phyloP scores from a whole-genome alignment of 768 basidiomycete species.

The Lactarius hengduanensis region DNA sequence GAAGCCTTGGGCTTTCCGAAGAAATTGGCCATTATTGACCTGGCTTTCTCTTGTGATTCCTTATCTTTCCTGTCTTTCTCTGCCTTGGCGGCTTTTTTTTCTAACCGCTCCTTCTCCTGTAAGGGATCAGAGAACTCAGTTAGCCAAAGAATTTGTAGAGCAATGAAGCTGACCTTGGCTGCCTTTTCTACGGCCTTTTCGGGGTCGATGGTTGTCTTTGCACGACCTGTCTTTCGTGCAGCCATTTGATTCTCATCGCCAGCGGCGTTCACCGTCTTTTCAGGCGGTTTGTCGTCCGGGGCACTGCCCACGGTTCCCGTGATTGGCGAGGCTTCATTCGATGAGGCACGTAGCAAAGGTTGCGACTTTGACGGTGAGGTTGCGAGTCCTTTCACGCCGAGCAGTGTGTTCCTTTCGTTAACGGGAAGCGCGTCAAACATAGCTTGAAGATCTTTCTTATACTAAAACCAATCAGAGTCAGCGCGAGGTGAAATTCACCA shows the following conservation, averaged over 20 bases:
- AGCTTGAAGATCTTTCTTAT: slow-evolving; percentile 52
- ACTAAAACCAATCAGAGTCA: slow-evolving; percentile 41
- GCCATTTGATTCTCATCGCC: slow-evolving; percentile 39
- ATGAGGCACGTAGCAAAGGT: slow-evolving; percentile 15
- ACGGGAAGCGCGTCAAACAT: slow-evolving; percentile 59
- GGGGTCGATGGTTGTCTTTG: slow-evolving; percentile 54
- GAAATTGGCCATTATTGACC: slow-evolving; percentile 74
- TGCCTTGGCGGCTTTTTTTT: slow-evolving; percentile 64
- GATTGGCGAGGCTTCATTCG: slow-evolving; percentile 17
- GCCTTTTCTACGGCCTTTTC: slow-evolving; percentile 59
- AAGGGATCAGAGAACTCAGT: neutral
- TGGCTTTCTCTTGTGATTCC: slow-evolving; percentile 69
- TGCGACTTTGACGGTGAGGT: slow-evolving; percentile 30
- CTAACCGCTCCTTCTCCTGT: slow-evolving; percentile 67
- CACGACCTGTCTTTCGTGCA: slow-evolving; percentile 37
- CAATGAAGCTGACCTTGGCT: slow-evolving; percentile 46
- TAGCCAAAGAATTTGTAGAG: slow-evolving; percentile 1
- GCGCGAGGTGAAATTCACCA: neutral
- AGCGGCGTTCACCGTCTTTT: slow-evolving; percentile 36
- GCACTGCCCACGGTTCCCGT: neutral
- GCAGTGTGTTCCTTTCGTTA: slow-evolving; percentile 52
- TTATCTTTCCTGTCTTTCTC: slow-evolving; percentile 73
- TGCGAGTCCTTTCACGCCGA: slow-evolving; percentile 46
- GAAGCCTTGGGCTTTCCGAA: slow-evolving; percentile 62
- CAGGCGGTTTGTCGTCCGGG: slow-evolving; percentile 6